Percentiles rank a stretch among this genome's conserved stretches.
Evolutionary conservation across 495 filamentous ascomycete genomes (phyloP).

Genomic region (Talaromyces trachyspermus): DNA sequence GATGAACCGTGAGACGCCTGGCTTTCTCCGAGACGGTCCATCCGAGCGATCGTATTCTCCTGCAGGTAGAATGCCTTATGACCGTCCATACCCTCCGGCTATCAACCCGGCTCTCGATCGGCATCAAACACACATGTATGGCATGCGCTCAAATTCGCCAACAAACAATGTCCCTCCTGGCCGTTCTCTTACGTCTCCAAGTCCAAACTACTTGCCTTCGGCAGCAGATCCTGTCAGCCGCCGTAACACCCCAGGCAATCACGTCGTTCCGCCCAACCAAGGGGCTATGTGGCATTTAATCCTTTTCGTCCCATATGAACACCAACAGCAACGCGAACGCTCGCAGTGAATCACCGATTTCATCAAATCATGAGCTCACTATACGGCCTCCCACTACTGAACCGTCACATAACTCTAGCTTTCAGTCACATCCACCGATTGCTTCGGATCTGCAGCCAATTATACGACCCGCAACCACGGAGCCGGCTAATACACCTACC

Average conservation of each 20-base stretch:
- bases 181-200: slow-evolving; percentile 14
- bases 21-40: slow-evolving; percentile 5
- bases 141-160: not conserved
- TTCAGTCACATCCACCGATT: not conserved
- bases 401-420: not conserved
- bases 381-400: slow-evolving; percentile 2
- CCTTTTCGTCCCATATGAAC: slow-evolving; percentile 5
- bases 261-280: slow-evolving; percentile 6
- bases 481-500: not conserved
- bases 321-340: slow-evolving; percentile 4
- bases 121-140: not conserved
- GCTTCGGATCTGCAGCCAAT: not conserved
- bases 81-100: not conserved
- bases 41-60: slow-evolving; percentile 11
- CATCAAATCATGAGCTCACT: not conserved
- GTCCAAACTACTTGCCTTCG: slow-evolving; percentile 4
- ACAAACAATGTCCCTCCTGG: slow-evolving; percentile 7
- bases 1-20: slow-evolving; percentile 11
- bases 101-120: not conserved
- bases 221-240: slow-evolving; percentile 4
- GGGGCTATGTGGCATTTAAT: slow-evolving; percentile 26
- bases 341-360: not conserved
- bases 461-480: slow-evolving; percentile 3
- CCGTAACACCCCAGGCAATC: slow-evolving; percentile 3
- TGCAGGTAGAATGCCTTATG: not conserved